Percentiles rank a stretch among this genome's conserved stretches.
These are phyloP conservation scores for Alternaria sp. DNA, from an alignment of 2,329 filamentous ascomycete genomes.

Conservation along the genomic window DNA sequence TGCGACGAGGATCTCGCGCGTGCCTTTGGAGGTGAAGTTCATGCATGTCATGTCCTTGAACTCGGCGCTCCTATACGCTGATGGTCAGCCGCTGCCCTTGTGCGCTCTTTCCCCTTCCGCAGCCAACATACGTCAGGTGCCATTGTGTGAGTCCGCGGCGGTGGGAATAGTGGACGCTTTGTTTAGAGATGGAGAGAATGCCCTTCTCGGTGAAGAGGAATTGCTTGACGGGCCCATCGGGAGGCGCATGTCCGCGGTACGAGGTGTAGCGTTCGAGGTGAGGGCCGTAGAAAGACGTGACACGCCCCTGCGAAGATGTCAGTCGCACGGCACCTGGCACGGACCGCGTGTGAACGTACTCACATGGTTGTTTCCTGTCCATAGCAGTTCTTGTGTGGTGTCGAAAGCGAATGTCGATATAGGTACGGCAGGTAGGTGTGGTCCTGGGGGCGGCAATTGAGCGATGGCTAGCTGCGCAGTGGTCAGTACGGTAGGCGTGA, in stretches of 20 bases:
- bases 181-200: slow-evolving; percentile 81
- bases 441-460: slow-evolving; percentile 77
- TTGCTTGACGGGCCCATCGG: slow-evolving; percentile 82
- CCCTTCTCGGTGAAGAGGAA: slow-evolving; percentile 91
- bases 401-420: slow-evolving; percentile 89
- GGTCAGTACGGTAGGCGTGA: slow-evolving; percentile 17
- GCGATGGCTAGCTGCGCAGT: slow-evolving; percentile 75
- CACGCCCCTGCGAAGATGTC: slow-evolving; percentile 70
- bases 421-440: slow-evolving; percentile 69
- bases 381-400: slow-evolving; percentile 84
- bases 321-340: slow-evolving; percentile 4
- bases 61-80: slow-evolving; percentile 64
- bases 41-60: slow-evolving; percentile 93
- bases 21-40: slow-evolving; percentile 89
- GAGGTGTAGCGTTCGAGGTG: slow-evolving; percentile 91
- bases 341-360: slow-evolving; percentile 42
- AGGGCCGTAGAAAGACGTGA: slow-evolving; percentile 85
- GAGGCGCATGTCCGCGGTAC: slow-evolving; percentile 75
- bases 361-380: slow-evolving; percentile 91
- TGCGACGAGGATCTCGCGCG: slow-evolving; percentile 82
- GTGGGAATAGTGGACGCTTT: slow-evolving; percentile 86
- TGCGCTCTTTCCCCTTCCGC: neutral
- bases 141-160: slow-evolving; percentile 84
- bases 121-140: slow-evolving; percentile 73
- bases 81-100: slow-evolving; percentile 23